Evolutionary conservation across 73 alveolate species (phyloP), one percentile per base, ranked within the genome.

Genomic region (Tetrahymena malaccensis): DNA sequence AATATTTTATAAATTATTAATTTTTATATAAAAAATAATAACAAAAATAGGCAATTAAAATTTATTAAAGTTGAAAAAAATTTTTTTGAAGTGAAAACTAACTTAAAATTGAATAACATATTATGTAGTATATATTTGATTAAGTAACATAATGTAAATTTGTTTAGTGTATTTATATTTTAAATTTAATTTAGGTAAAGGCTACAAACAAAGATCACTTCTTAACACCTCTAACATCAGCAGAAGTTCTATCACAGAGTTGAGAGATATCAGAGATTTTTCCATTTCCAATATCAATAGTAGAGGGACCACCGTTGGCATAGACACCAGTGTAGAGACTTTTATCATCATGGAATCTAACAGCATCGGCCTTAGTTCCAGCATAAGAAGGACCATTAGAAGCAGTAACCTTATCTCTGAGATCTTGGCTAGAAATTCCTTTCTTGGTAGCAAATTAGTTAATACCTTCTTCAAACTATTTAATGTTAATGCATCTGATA

Each of bases 231-330:
- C 94, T 85, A 27, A 85, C 94, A 85, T 85, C 85, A 85, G 94
- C 94, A 85, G 35, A 25, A 4, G 94, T 85, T 85, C 94, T 85
- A 27, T 85, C 94, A 33, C 89, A 70, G 17, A 70, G 89, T 70
- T 70, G 43, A 70, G 89, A 70, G 37, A 70, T 70, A 70, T 70
- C 89, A 16, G 58, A 70, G 33, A 93, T 93, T 70, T 38, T 43
- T 22, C 98, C 98, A 83, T 95, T 94, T 89, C 97, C 97, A 85
- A 98, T 98, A 97, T 98, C 99, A 35, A 98, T 98, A 38, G 98
- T 97, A 55, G 98, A 85, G 43, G 99, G 99, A 70, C 99, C 99
- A 40, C 99, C 99, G 43, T 97, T 95, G 13, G 99, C 99, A 96
- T 98, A 98, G 22, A 98, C 99, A 19, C 99, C 99, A 43, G 99